Percentiles rank a stretch among this genome's conserved stretches.
Evolutionary conservation across 2,329 filamentous ascomycete species (phyloP).

Genomic region (Ascochyta clinopodiicola): DNA sequence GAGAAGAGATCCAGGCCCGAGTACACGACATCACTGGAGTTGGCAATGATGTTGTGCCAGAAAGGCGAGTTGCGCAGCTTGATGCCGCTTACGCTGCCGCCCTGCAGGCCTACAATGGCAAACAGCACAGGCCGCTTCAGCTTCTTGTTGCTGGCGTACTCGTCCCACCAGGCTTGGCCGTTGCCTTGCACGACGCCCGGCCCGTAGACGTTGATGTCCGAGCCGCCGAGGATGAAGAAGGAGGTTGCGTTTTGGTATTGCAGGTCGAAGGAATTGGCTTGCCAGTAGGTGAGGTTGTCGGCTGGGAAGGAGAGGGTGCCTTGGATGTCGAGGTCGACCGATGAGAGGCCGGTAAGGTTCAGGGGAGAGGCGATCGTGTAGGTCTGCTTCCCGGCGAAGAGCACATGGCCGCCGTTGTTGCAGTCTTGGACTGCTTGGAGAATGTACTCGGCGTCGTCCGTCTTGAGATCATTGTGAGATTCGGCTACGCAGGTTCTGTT

Average conservation of each 20-base stretch:
- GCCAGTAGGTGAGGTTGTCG: conserved; percentile 16
- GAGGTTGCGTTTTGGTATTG: conserved; percentile 66
- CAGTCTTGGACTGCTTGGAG: conserved; percentile 15
- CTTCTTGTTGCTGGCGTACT: conserved; percentile 13
- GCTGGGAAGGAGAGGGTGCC: conserved; percentile 13
- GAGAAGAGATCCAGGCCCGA: conserved; percentile 15
- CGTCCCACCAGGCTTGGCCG: conserved; percentile 58
- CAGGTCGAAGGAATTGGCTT: conserved; percentile 18
- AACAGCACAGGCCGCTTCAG: conserved; percentile 15
- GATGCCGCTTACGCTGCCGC: conserved; percentile 14
- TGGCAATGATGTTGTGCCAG: conserved; percentile 56
- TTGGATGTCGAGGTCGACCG: conserved; percentile 22
- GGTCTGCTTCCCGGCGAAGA: conserved; percentile 15
- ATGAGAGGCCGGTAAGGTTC: conserved; percentile 17
- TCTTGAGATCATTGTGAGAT: conserved; percentile 16
- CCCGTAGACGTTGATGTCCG: conserved; percentile 69
- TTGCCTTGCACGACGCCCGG: conserved; percentile 61
- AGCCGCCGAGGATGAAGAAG: conserved; percentile 68
- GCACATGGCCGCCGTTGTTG: conserved; percentile 22
- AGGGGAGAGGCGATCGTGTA: conserved; percentile 18
- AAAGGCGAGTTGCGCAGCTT: conserved; percentile 15
- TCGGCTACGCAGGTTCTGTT: conserved; percentile 24
- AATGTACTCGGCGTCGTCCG: conserved; percentile 17
- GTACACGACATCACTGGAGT: conserved; percentile 52
- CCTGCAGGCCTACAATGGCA: conserved; percentile 7